Conservation (phyloP, 768 basidiomycete species). For the Jaapia argillacea region DNA sequence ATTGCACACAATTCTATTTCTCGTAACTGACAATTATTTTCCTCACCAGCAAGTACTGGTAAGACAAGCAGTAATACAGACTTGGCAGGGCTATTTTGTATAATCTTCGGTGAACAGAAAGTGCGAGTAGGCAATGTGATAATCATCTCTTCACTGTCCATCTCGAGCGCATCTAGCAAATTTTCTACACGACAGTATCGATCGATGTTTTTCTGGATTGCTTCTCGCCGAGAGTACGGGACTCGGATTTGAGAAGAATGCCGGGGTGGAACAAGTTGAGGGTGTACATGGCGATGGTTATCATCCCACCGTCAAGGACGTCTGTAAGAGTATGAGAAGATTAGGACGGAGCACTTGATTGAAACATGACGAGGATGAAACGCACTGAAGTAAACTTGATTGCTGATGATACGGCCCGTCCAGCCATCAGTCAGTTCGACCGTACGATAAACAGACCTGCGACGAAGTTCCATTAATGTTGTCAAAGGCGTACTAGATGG, state of each 20-base stretch:
- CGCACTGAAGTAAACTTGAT: slow-evolving; percentile 37
- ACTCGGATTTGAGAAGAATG: slow-evolving; percentile 15
- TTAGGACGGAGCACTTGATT: not conserved
- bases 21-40: no score
- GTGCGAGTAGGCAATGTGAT: no score
- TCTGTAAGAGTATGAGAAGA: slow-evolving; percentile 9
- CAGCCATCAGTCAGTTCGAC: slow-evolving; percentile 43
- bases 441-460: slow-evolving; percentile 40
- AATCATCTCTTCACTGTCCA: no score
- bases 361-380: slow-evolving; percentile 1
- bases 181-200: no score
- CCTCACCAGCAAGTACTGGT: no score
- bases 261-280: slow-evolving; percentile 25
- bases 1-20: no score
- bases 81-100: no score
- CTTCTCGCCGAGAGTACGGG: no score
- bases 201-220: no score
- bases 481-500: not conserved
- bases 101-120: no score
- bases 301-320: slow-evolving; percentile 21
- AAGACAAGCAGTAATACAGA: no score
- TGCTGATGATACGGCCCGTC: slow-evolving; percentile 37
- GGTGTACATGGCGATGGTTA: slow-evolving; percentile 19
- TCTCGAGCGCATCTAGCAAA: no score
- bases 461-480: not conserved